Evolutionary conservation across 768 basidiomycete species (phyloP).

Genomic region (Hericium alpestre): DNA sequence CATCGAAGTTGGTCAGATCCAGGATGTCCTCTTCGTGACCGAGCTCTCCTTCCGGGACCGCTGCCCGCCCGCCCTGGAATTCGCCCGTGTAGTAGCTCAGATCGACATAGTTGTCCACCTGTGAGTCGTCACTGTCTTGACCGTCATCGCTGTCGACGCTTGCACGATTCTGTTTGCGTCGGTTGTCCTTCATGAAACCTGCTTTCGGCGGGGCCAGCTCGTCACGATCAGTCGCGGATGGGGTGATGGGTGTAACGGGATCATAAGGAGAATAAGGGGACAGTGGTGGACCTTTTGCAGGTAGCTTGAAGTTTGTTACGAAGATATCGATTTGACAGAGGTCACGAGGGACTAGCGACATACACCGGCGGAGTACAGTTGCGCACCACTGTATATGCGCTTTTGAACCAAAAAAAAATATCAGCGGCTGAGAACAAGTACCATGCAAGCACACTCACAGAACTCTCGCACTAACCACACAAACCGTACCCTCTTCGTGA

Average conservation of each 20-base stretch:
- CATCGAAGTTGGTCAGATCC: constrained; percentile 71
- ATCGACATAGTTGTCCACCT: constrained; percentile 26
- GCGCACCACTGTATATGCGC: constrained; percentile 76
- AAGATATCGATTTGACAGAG: constrained; percentile 61
- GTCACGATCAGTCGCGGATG: not conserved
- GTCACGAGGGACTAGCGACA: constrained; percentile 36
- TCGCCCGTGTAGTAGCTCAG: constrained; percentile 32
- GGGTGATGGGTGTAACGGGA: not conserved
- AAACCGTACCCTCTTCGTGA: constrained; percentile 51
- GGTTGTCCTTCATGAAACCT: constrained; percentile 1
- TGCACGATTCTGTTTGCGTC: not conserved
- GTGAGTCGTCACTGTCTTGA: constrained; percentile 19
- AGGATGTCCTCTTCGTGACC: constrained; percentile 41
- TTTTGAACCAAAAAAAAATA: constrained; percentile 16
- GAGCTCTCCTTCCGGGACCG: constrained; percentile 24
- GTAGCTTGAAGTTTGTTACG: constrained; percentile 46
- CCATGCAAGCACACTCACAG: constrained; percentile 31
- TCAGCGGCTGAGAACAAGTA: not conserved
- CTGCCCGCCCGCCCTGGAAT: constrained; percentile 13
- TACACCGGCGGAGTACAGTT: constrained; percentile 49
- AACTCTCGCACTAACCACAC: constrained; percentile 73
- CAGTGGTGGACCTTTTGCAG: constrained; percentile 3
- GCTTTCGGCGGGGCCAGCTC: not conserved
- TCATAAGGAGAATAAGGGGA: not conserved
- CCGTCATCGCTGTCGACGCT: constrained; percentile 17